These are phyloP conservation scores for Aciculosporium take DNA, from an alignment of 2,329 filamentous ascomycete species.

Conservation along the genomic window DNA sequence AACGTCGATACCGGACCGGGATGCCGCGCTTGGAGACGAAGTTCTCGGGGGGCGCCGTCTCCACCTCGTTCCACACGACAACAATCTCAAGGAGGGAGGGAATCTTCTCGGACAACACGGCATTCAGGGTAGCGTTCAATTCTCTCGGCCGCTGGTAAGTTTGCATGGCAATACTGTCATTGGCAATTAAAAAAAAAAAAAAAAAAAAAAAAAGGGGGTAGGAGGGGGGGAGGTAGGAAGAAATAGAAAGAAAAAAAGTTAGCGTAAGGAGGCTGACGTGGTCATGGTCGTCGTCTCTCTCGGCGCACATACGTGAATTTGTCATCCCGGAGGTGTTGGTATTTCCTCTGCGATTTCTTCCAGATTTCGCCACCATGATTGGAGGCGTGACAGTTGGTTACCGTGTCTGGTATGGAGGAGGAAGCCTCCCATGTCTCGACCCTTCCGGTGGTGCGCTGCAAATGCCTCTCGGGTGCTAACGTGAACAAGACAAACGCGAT, in stretches of 20 bases:
- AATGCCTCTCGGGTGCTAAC: conserved; percentile 1
- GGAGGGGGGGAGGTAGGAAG: too few species aligned
- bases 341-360: conserved; percentile 13
- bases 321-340: conserved; percentile 13
- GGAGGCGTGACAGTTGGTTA: conserved; percentile 1
- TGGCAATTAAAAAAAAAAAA: background rate
- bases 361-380: conserved; percentile 8
- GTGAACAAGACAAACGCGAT: background rate
- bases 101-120: conserved; percentile 16
- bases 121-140: conserved; percentile 17
- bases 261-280: background rate
- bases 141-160: conserved; percentile 23
- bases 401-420: background rate
- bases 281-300: background rate
- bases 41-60: conserved; percentile 14
- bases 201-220: background rate
- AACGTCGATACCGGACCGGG: conserved; percentile 19
- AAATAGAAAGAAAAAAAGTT: background rate
- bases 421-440: background rate
- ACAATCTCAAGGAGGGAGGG: conserved; percentile 25
- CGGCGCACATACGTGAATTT: conserved; percentile 17
- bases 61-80: conserved; percentile 23
- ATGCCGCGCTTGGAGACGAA: conserved; percentile 18
- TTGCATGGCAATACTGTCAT: conserved; percentile 22
- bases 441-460: background rate